phyloP scores from a whole-genome alignment of 2,329 filamentous ascomycete genomes.

The Fusarium tjaetaba region DNA sequence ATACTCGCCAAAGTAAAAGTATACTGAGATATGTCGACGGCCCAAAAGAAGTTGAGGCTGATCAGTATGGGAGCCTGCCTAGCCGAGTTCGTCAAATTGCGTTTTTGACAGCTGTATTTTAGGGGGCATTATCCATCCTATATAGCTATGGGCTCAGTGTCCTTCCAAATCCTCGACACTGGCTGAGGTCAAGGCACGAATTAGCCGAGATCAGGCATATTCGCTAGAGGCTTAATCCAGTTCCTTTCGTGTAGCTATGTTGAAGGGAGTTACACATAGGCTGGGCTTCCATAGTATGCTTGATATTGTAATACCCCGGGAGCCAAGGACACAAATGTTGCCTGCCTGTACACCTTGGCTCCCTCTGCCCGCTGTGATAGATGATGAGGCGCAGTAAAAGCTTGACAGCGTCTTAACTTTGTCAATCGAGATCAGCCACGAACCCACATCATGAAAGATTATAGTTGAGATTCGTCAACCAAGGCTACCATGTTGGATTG shows the following conservation, averaged over 20 bases:
- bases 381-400: not conserved
- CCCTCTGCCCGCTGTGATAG: not conserved
- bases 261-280: not conserved
- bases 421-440: not conserved
- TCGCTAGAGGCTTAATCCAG: not conserved
- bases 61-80: no score
- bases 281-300: not conserved
- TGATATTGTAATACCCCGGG: not conserved
- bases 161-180: not conserved
- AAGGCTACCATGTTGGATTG: not conserved
- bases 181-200: not conserved
- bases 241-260: not conserved
- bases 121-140: not conserved
- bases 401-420: rapidly evolving
- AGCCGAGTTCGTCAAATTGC: not conserved
- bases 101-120: not conserved
- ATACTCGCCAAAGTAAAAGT: not conserved
- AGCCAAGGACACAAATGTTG: not conserved
- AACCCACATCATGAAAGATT: no score
- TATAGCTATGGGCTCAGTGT: not conserved
- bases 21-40: not conserved
- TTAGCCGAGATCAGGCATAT: not conserved
- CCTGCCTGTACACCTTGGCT: not conserved
- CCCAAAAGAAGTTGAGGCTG: no score
- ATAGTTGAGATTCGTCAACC: not conserved